Conservation (phyloP, 2,329 filamentous ascomycete genomes). For the Hymenoscyphus repandus region DNA sequence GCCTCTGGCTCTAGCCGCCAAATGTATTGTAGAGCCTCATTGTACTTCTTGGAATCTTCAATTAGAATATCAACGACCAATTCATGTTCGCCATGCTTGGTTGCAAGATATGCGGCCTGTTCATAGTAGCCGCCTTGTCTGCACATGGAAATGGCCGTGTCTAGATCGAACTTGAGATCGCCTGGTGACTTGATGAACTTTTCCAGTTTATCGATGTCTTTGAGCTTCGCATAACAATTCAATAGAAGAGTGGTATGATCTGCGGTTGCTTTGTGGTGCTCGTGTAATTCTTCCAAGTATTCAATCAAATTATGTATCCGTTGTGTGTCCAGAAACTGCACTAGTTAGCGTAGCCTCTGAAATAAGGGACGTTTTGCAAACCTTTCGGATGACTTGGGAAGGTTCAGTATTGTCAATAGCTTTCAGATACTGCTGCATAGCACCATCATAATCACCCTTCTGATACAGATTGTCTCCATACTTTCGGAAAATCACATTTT, state of each 20-base stretch:
- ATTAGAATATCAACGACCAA: conserved; percentile 93
- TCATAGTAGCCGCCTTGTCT: conserved; percentile 95
- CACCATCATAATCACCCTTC: conserved; percentile 91
- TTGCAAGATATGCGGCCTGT: conserved; percentile 91
- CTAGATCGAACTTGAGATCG: conserved; percentile 91
- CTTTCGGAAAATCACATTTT: conserved; percentile 86
- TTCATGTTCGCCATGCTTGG: conserved; percentile 89
- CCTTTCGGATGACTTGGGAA: conserved; percentile 92
- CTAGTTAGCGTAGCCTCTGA: conserved; percentile 26
- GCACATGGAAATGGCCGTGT: conserved; percentile 97
- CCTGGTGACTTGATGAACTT: conserved; percentile 94
- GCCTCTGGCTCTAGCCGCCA: conserved; percentile 76
- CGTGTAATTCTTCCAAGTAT: conserved; percentile 93
- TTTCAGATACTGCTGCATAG: conserved; percentile 98
- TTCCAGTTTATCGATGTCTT: conserved; percentile 94
- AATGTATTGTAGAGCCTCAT: conserved; percentile 84
- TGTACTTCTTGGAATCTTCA: conserved; percentile 88
- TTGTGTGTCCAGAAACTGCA: conserved; percentile 88
- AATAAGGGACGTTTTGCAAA: conserved; percentile 31
- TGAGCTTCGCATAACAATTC: conserved; percentile 97
- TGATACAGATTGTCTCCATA: conserved; percentile 95
- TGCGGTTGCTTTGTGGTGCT: conserved; percentile 85
- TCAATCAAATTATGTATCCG: conserved; percentile 96
- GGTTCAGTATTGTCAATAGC: conserved; percentile 96
- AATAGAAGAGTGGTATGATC: conserved; percentile 92